A percentile compares a stretch with the other conserved stretches of the same genome.
Conservation (phyloP, 495 filamentous ascomycete genomes). For the Aspergillus nidulans region DNA sequence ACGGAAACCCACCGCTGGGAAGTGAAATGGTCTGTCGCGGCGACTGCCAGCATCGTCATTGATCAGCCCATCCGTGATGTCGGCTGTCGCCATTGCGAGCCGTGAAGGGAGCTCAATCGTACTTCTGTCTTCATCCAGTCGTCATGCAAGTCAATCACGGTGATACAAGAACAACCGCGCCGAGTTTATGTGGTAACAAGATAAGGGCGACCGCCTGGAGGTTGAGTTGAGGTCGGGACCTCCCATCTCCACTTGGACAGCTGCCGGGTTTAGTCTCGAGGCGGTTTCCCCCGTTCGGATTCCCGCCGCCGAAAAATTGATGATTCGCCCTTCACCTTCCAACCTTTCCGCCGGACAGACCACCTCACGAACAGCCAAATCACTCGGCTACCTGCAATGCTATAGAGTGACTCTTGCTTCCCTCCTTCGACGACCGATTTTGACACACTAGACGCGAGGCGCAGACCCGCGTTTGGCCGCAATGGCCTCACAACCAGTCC, state of each 20-base stretch:
- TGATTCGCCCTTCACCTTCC: conserved; percentile 17
- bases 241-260: background rate
- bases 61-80: conserved; percentile 13
- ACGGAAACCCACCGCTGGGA: conserved; percentile 38
- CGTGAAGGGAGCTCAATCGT: conserved; percentile 13
- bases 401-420: conserved; percentile 7
- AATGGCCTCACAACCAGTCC: conserved; percentile 37
- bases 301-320: conserved; percentile 25
- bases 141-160: conserved; percentile 4
- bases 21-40: conserved; percentile 47
- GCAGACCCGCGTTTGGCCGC: conserved; percentile 22
- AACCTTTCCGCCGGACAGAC: background rate
- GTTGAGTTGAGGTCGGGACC: background rate
- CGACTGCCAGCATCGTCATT: conserved; percentile 21
- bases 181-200: background rate
- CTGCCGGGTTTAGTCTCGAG: background rate
- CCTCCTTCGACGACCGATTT: background rate
- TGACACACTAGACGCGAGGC: background rate
- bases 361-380: background rate
- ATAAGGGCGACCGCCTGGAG: background rate
- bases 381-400: conserved; percentile 3
- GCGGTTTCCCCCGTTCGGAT: conserved; percentile 14
- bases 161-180: background rate
- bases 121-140: conserved; percentile 11
- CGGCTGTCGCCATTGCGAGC: conserved; percentile 15